Conservation (phyloP, 169 alveolate species). For the Plasmodium berghei region DNA sequence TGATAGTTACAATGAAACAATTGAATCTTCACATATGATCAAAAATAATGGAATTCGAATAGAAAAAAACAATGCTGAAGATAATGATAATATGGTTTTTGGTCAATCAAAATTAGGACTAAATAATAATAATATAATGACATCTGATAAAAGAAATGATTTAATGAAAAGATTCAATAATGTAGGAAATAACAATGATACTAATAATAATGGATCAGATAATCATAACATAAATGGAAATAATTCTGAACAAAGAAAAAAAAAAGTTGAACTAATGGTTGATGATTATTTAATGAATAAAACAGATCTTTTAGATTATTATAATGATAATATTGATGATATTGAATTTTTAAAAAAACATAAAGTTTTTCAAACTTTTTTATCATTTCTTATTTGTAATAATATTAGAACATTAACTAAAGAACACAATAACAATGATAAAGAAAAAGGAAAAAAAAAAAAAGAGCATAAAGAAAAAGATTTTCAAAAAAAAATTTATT, state of each 20-base stretch:
- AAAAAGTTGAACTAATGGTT: constrained; percentile 71
- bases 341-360: constrained; percentile 61
- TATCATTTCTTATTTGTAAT: constrained; percentile 85
- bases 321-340: constrained; percentile 72
- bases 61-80: not conserved
- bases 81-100: not conserved
- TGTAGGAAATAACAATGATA: not conserved
- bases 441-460: constrained; percentile 49
- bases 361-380: constrained; percentile 78
- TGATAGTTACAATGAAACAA: constrained; percentile 12
- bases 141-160: constrained; percentile 29
- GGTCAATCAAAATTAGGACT: constrained; percentile 22
- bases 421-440: constrained; percentile 27
- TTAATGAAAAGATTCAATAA: not conserved
- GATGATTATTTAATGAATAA: constrained; percentile 65
- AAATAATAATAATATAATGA: not conserved
- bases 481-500: constrained; percentile 76
- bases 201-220: no score
- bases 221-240: not conserved
- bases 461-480: constrained; percentile 77
- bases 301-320: constrained; percentile 43
- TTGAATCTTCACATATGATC: not conserved
- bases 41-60: no score
- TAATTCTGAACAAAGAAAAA: constrained; percentile 7
- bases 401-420: constrained; percentile 80